phyloP scores from a whole-genome alignment of 2,329 filamentous ascomycete species.

The Pseudocercospora fuligena region DNA sequence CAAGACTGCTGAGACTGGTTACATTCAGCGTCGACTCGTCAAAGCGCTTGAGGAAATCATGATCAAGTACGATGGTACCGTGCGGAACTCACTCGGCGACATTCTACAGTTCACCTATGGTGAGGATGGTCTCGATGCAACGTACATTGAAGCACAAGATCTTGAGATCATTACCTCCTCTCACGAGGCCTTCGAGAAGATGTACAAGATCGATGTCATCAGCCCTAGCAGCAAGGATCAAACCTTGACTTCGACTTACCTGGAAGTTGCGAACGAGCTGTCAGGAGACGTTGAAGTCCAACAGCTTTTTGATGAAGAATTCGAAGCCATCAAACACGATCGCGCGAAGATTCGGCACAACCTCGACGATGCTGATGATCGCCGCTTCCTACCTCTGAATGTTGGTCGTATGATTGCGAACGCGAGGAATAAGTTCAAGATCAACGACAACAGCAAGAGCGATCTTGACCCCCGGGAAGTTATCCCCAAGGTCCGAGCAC shows the following conservation, averaged over 20 bases:
- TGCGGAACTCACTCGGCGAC: slow-evolving; percentile 94
- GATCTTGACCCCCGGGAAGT: slow-evolving; percentile 88
- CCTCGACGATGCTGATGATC: slow-evolving; percentile 75
- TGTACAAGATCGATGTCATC: slow-evolving; percentile 88
- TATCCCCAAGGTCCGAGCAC: slow-evolving; percentile 74
- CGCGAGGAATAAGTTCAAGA: slow-evolving; percentile 86
- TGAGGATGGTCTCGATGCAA: slow-evolving; percentile 93
- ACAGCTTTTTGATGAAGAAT: slow-evolving; percentile 84
- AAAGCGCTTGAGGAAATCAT: slow-evolving; percentile 98
- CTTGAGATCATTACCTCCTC: slow-evolving; percentile 86
- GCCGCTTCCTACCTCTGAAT: slow-evolving; percentile 91
- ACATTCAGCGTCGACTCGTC: slow-evolving; percentile 97
- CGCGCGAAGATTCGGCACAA: slow-evolving; percentile 75
- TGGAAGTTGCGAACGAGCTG: slow-evolving; percentile 87
- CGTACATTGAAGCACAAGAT: slow-evolving; percentile 89
- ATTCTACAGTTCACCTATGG: slow-evolving; percentile 97
- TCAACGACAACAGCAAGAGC: slow-evolving; percentile 82
- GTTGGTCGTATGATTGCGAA: slow-evolving; percentile 88
- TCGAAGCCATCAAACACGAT: slow-evolving; percentile 75
- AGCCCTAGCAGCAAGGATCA: slow-evolving; percentile 58
- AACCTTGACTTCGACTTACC: slow-evolving; percentile 68
- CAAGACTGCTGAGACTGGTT: slow-evolving; percentile 98
- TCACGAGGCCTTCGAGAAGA: slow-evolving; percentile 74
- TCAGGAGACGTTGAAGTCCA: slow-evolving; percentile 87
- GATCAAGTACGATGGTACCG: slow-evolving; percentile 95